Evolutionary conservation across 1,139 yeast genomes (phyloP).

Genomic region (Nakaseomyces bracarensis): DNA sequence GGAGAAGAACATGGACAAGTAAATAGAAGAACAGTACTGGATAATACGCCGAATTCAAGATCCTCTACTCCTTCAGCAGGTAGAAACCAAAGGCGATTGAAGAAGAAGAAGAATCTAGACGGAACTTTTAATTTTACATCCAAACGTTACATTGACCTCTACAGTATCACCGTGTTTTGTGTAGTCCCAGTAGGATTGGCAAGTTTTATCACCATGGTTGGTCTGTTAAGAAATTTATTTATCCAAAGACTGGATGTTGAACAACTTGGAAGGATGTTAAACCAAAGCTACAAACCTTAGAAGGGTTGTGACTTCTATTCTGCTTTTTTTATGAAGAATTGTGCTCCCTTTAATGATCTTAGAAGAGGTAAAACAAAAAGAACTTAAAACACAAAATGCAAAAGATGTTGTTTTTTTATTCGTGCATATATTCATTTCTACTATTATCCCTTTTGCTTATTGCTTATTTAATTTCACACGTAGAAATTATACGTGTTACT

Average conservation of each 20-base stretch:
- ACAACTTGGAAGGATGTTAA: conserved; percentile 24
- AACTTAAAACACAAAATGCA: background rate
- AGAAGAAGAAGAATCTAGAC: conserved; percentile 3
- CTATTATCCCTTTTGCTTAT: background rate
- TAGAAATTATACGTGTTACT: too few relatives aligned
- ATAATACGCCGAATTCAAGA: background rate
- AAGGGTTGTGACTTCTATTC: too few relatives aligned
- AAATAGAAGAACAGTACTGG: background rate
- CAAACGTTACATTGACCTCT: conserved; percentile 60
- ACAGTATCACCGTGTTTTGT: conserved; percentile 87
- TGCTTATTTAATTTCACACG: background rate
- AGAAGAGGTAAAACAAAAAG: background rate
- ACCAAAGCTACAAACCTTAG: conserved; percentile 8
- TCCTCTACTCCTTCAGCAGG: conserved; percentile 1
- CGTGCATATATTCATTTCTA: conserved; percentile 3
- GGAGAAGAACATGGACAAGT: background rate
- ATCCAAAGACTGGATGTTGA: conserved; percentile 69
- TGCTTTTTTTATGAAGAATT: too few relatives aligned
- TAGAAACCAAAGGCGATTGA: background rate
- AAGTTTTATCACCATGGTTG: conserved; percentile 85
- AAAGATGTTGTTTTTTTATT: background rate
- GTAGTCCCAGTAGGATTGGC: conserved; percentile 96
- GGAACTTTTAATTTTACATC: conserved; percentile 18
- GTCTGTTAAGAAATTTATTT: conserved; percentile 62
- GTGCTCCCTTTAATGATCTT: too few relatives aligned